Conservation (phyloP, 352 stramenopile genomes). For the Blastocystis sp. region DNA sequence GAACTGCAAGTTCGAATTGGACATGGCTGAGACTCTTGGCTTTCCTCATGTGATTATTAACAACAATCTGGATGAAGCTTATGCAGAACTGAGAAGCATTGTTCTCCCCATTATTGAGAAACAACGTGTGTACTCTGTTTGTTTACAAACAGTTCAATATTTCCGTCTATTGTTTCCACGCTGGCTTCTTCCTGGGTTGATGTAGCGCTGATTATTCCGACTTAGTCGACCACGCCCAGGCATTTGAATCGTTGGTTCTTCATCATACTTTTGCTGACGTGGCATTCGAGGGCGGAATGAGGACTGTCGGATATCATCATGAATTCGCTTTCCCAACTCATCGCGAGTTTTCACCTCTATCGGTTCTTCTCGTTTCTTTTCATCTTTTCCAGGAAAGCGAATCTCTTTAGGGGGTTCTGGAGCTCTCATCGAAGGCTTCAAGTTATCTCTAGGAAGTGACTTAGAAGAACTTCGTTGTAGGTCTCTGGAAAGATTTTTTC, state of each 20-base stretch:
- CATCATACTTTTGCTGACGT: not conserved
- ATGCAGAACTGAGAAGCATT: constrained; percentile 70
- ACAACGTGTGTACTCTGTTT: constrained; percentile 67
- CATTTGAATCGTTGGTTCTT: not conserved
- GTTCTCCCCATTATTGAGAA: constrained; percentile 75
- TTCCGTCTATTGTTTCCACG: not conserved
- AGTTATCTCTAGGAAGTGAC: not conserved
- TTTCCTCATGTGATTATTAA: constrained; percentile 84
- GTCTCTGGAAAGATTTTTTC: not conserved
- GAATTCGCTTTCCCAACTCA: not conserved
- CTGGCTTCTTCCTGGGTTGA: not conserved
- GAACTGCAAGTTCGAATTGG: constrained; percentile 86
- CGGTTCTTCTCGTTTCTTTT: not conserved
- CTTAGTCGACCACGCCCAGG: not conserved
- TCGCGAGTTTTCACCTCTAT: not conserved
- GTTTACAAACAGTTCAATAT: not conserved
- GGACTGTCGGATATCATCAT: not conserved
- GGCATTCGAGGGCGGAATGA: not conserved
- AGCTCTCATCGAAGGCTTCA: not conserved
- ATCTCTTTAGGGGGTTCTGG: not conserved
- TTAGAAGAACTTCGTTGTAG: too few species aligned
- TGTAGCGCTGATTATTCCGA: not conserved
- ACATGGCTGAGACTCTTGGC: constrained; percentile 73
- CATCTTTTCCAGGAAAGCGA: not conserved
- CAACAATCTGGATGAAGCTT: constrained; percentile 76